A percentile compares a stretch with the other conserved stretches of the same genome.
phyloP scores from a whole-genome alignment of 2,329 filamentous ascomycete species.

The Trichoderma arundinaceum region DNA sequence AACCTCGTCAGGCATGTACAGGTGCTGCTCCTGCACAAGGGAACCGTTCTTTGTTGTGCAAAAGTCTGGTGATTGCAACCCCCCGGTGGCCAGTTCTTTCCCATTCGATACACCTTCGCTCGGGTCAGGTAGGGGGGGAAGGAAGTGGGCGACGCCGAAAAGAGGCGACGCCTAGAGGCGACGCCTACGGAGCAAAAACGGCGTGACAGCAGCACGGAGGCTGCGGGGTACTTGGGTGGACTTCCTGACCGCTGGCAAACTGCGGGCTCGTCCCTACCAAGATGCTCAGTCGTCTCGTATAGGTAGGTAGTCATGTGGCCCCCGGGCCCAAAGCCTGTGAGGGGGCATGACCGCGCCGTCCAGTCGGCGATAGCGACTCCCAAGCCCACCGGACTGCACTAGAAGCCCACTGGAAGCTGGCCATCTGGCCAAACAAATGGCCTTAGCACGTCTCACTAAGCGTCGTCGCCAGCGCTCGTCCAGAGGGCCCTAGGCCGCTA shows the following conservation, averaged over 20 bases:
- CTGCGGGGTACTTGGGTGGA: constrained; percentile 24
- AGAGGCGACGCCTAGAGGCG: constrained; percentile 3
- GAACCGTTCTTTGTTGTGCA: not conserved
- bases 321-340: not conserved
- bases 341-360: constrained; percentile 14
- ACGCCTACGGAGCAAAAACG: not conserved
- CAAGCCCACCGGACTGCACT: constrained; percentile 24
- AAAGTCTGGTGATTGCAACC: constrained; percentile 18
- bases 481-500: constrained; percentile 26
- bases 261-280: not conserved
- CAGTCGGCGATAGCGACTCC: constrained; percentile 27
- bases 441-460: constrained; percentile 7
- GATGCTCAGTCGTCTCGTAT: constrained; percentile 5
- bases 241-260: constrained; percentile 20
- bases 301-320: constrained; percentile 6
- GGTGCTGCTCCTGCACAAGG: not conserved
- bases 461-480: not conserved
- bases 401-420: constrained; percentile 29
- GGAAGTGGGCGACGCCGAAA: constrained; percentile 11
- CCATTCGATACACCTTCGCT: not conserved
- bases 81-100: constrained; percentile 11
- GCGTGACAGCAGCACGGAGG: constrained; percentile 9
- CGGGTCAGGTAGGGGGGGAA: not conserved
- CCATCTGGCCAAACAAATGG: not conserved
- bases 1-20: not conserved